Evolutionary conservation across 805 yeast genomes (phyloP).

Genomic region (Saccharomycopsis sp.): DNA sequence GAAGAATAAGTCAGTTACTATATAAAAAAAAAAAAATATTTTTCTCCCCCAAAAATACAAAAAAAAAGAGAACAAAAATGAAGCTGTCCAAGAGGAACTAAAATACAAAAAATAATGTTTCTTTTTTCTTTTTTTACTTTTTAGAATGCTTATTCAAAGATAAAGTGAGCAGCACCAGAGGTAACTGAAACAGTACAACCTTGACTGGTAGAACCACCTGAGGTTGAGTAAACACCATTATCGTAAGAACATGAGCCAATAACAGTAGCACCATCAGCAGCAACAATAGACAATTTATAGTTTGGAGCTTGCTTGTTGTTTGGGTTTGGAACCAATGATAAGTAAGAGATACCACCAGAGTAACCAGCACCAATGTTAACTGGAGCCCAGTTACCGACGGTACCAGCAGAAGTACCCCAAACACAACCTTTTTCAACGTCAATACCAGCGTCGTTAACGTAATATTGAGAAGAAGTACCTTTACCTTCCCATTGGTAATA

Average conservation of each 20-base stretch:
- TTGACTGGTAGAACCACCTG: conserved; percentile 47
- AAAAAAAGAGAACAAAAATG: too few species aligned
- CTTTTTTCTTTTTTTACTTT: too few species aligned
- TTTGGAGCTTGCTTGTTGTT: conserved; percentile 50
- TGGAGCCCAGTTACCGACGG: conserved; percentile 94
- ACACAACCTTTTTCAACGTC: conserved; percentile 84
- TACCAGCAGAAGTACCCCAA: conserved; percentile 80
- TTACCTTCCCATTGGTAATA: conserved; percentile 82
- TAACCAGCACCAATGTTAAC: conserved; percentile 72
- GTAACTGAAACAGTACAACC: conserved; percentile 75
- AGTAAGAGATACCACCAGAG: conserved; percentile 52
- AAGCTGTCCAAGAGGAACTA: too few species aligned
- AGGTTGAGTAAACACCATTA: conserved; percentile 67
- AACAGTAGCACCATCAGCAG: conserved; percentile 46
- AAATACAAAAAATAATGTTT: too few species aligned
- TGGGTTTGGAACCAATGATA: conserved; percentile 73
- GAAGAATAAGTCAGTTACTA: too few species aligned
- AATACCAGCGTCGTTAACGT: conserved; percentile 95
- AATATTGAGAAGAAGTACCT: conserved; percentile 89
- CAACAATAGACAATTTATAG: conserved; percentile 71
- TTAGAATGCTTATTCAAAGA: conserved; percentile 35
- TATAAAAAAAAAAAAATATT: too few species aligned
- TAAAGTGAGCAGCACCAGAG: conserved; percentile 54
- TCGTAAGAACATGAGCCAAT: conserved; percentile 74
- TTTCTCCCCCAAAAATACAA: too few species aligned